Evolutionary conservation across 2,329 filamentous ascomycete genomes (phyloP).

Genomic region (Stemphylium vesicarium): DNA sequence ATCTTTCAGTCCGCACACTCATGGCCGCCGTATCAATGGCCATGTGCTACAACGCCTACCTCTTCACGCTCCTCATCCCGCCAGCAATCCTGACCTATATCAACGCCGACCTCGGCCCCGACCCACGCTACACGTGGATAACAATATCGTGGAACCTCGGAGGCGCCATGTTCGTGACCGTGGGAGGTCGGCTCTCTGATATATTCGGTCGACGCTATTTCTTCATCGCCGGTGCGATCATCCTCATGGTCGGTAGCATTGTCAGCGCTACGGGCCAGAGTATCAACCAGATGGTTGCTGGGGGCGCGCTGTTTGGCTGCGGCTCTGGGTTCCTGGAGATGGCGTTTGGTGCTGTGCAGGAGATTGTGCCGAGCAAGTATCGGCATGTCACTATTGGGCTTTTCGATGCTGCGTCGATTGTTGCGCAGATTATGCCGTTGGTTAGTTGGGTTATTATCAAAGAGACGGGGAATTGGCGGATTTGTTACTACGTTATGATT

Average conservation of each 20-base stretch:
- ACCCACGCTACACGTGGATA: constrained; percentile 42
- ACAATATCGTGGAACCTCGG: constrained; percentile 44
- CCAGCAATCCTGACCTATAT: constrained; percentile 41
- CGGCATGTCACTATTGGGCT: constrained; percentile 49
- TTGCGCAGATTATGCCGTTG: constrained; percentile 44
- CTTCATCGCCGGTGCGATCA: constrained; percentile 42
- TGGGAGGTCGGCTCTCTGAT: constrained; percentile 47
- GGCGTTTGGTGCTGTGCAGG: constrained; percentile 48
- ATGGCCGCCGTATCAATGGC: constrained; percentile 37
- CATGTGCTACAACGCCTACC: constrained; percentile 44
- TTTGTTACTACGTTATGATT: constrained; percentile 44
- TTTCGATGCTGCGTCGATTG: constrained; percentile 41
- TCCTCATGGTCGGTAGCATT: constrained; percentile 47
- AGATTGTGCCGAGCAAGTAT: constrained; percentile 49
- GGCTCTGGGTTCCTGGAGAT: constrained; percentile 52
- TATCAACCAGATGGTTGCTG: constrained; percentile 52
- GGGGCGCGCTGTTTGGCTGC: constrained; percentile 51
- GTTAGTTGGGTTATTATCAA: constrained; percentile 41
- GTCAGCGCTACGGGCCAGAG: constrained; percentile 50
- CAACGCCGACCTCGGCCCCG: constrained; percentile 43
- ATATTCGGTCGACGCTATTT: constrained; percentile 49
- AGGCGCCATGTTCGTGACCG: constrained; percentile 41
- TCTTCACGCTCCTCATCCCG: constrained; percentile 43
- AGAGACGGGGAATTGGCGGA: constrained; percentile 36
- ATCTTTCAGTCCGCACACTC: constrained; percentile 18